Evolutionary conservation across 1,284 basidiomycete species (phyloP).

Genomic region (Ustilago cynodontis): DNA sequence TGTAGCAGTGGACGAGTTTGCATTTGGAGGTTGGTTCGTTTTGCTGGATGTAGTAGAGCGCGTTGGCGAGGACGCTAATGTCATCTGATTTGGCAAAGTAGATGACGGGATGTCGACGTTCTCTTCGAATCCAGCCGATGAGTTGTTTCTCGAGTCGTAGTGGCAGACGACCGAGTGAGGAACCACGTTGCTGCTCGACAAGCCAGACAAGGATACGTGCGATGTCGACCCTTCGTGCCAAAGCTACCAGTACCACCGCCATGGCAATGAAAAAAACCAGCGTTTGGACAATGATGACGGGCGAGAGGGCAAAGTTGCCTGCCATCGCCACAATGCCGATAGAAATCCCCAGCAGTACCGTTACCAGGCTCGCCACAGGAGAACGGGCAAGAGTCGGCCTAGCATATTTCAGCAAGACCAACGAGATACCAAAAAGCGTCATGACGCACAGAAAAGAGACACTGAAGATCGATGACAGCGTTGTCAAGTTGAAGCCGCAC

Average conservation of each 20-base stretch:
- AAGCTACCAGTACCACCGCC: conserved; percentile 71
- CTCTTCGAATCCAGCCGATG: conserved; percentile 72
- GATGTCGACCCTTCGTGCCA: conserved; percentile 75
- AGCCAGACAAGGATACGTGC: conserved; percentile 76
- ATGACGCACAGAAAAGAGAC: conserved; percentile 78
- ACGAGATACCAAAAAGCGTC: conserved; percentile 76
- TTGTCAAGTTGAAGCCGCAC: conserved; percentile 73
- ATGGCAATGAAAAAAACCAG: conserved; percentile 67
- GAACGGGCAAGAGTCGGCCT: conserved; percentile 75
- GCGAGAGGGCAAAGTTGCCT: conserved; percentile 53
- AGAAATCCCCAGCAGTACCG: conserved; percentile 73
- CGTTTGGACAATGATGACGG: conserved; percentile 76
- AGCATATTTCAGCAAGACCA: conserved; percentile 77
- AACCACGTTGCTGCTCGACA: conserved; percentile 75
- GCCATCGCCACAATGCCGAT: conserved; percentile 76
- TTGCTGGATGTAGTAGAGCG: conserved; percentile 76
- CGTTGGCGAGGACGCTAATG: conserved; percentile 76
- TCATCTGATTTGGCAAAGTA: conserved; percentile 57
- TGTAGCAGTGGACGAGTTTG: conserved; percentile 78
- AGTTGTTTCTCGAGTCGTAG: conserved; percentile 71
- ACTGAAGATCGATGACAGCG: conserved; percentile 59
- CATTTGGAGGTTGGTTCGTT: conserved; percentile 79
- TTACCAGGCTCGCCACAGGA: conserved; percentile 70
- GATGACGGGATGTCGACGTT: conserved; percentile 74
- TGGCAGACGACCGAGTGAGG: conserved; percentile 11